A percentile compares a stretch with the other conserved stretches of the same genome.
phyloP scores from a whole-genome alignment of 768 basidiomycete genomes.

The Termitomyces sp. region DNA sequence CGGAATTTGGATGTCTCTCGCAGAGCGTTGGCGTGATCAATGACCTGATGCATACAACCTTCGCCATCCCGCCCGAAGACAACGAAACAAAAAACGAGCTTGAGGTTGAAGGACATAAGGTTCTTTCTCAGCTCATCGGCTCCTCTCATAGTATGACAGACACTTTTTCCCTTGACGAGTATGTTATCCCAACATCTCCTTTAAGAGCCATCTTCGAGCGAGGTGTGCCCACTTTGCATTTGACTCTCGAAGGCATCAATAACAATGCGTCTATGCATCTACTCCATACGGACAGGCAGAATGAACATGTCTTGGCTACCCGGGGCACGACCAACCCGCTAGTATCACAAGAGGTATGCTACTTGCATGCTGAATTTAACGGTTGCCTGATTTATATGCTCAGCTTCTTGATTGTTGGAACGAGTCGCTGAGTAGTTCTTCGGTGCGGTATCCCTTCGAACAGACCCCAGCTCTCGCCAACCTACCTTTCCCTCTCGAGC shows the following conservation, averaged over 20 bases:
- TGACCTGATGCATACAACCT: neutral
- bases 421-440: neutral
- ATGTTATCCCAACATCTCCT: neutral
- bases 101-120: neutral
- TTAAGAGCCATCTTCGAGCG: neutral
- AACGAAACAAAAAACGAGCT: neutral
- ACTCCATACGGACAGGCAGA: neutral
- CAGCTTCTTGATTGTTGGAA: neutral
- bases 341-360: neutral
- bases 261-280: neutral
- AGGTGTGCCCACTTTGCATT: neutral
- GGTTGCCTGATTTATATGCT: neutral
- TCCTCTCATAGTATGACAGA: neutral
- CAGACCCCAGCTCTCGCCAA: neutral
- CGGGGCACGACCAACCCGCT: neutral
- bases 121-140: neutral
- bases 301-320: neutral
- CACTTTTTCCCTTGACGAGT: neutral
- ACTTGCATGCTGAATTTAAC: neutral
- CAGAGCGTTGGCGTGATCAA: neutral
- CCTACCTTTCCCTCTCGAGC: neutral
- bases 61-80: neutral
- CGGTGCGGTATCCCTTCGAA: neutral
- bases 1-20: neutral
- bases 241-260: neutral